Conservation (phyloP, 805 yeast genomes). For the Myxozyma vanderwaltii region DNA sequence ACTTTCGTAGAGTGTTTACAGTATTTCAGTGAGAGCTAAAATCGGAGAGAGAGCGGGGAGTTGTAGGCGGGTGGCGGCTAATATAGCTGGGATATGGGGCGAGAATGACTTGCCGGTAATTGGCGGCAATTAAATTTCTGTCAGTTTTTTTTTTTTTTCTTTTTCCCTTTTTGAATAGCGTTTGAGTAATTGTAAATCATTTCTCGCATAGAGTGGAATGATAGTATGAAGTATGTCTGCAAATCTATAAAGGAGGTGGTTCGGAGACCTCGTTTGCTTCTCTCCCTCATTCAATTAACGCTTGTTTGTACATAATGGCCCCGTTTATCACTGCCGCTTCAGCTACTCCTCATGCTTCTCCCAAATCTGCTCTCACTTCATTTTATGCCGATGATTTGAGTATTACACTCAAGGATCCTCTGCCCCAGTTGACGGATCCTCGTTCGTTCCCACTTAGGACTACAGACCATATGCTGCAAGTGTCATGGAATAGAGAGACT, state of each 20-base stretch:
- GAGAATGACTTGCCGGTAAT: not conserved
- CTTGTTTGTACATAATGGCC: not conserved
- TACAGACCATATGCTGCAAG: slow-evolving; percentile 76
- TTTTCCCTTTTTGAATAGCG: not conserved
- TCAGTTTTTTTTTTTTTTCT: no score
- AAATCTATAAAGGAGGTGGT: not conserved
- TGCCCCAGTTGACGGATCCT: slow-evolving; percentile 37
- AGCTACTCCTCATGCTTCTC: not conserved
- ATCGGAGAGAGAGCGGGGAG: not conserved
- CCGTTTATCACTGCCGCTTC: not conserved
- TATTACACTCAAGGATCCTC: slow-evolving; percentile 50
- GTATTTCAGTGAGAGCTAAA: not conserved
- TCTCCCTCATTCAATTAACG: not conserved
- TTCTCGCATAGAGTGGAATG: no score
- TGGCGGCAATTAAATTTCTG: not conserved
- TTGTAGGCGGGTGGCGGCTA: not conserved
- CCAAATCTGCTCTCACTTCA: not conserved
- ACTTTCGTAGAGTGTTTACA: no score
- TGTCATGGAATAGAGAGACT: slow-evolving; percentile 70
- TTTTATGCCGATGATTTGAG: slow-evolving; percentile 53
- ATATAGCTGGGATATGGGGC: not conserved
- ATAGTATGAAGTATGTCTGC: no score
- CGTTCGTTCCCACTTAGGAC: not conserved
- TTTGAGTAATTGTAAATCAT: no score
- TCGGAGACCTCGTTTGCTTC: not conserved